A percentile compares a stretch with the other conserved stretches of the same genome.
These are phyloP conservation scores for Ophiognomonia clavigignenti-juglandacearum DNA, from an alignment of 2,329 filamentous ascomycete genomes.

Conservation along the genomic window DNA sequence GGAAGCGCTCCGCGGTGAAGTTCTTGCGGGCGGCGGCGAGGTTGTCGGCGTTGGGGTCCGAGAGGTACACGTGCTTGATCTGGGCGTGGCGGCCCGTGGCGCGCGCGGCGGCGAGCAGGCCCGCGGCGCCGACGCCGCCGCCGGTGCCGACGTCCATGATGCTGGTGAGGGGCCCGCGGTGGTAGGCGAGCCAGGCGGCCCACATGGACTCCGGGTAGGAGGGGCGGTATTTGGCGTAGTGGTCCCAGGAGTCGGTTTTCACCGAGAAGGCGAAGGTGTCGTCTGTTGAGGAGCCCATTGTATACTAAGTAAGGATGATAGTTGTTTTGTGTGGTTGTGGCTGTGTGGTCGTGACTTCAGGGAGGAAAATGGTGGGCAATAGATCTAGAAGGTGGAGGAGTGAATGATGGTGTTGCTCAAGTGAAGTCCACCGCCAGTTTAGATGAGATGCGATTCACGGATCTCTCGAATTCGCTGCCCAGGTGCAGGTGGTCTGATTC, in stretches of 20 bases:
- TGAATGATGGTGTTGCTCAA: too few relatives aligned
- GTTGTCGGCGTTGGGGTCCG: conserved; percentile 11
- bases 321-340: too few relatives aligned
- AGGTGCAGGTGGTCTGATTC: too few relatives aligned
- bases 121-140: conserved; percentile 9
- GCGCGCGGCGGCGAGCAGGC: conserved; percentile 1
- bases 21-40: conserved; percentile 1
- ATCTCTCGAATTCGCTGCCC: too few relatives aligned
- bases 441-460: too few relatives aligned
- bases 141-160: conserved; percentile 13
- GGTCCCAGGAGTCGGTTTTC: conserved; percentile 10
- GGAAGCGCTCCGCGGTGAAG: neutral
- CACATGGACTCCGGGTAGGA: conserved; percentile 12
- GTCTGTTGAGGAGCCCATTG: neutral
- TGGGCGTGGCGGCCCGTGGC: conserved; percentile 1
- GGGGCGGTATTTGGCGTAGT: conserved; percentile 10
- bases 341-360: neutral
- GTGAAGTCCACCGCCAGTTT: neutral
- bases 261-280: conserved; percentile 5
- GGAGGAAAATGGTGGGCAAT: neutral
- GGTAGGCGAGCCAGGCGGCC: conserved; percentile 9
- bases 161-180: conserved; percentile 5
- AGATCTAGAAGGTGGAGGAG: neutral
- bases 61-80: conserved; percentile 11
- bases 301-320: neutral